Evolutionary conservation across 768 basidiomycete species (phyloP), one percentile per base, ranked within the genome.

Genomic region (Tricholoma matsutake): DNA sequence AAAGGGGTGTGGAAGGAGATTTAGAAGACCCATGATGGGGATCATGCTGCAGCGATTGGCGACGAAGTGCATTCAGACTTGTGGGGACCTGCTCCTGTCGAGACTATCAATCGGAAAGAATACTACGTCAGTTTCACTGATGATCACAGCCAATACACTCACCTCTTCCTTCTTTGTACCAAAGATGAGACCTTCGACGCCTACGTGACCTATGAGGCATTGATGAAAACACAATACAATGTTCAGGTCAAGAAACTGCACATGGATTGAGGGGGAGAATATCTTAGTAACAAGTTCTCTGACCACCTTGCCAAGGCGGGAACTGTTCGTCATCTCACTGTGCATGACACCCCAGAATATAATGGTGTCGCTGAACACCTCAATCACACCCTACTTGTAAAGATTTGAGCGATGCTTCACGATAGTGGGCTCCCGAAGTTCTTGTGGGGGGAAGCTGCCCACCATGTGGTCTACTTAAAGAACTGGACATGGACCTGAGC

Each of bases 311-410:
- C 18, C 18, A 25, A 56, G n/a, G n/a, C n/a, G n/a, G n/a, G n/a
- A n/a, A n/a, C n/a, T n/a, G n/a, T n/a, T n/a, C n/a, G n/a, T n/a
- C 35, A 39, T 13, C 59, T 53, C 43, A 54, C 53, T 16, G 35
- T 35, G 16, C 53, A 54, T 54, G 53, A 54, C 53, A 54, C 76
- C 0, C 80, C 75, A 0, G 67, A 77, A 55, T 72, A 81, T 34
- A 83, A 82, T 58, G 79, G 82, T 1, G 62, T 81, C 9, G 75
- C 81, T 0, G 75, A 84, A 65, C 67, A 74, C 6, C 62, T 68
- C 3, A 83, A 81, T 61, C 66, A 73, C 4, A 77, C 73, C 1
- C 62, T 79, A 7, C 8, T 75, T 5, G 73, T 39, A 39, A 39
- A 39, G 37, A 39, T 39, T 39, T 16, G 37, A 39, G 57, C 13